Conservation (phyloP, 495 filamentous ascomycete genomes). For the Aspergillus sparsus region DNA sequence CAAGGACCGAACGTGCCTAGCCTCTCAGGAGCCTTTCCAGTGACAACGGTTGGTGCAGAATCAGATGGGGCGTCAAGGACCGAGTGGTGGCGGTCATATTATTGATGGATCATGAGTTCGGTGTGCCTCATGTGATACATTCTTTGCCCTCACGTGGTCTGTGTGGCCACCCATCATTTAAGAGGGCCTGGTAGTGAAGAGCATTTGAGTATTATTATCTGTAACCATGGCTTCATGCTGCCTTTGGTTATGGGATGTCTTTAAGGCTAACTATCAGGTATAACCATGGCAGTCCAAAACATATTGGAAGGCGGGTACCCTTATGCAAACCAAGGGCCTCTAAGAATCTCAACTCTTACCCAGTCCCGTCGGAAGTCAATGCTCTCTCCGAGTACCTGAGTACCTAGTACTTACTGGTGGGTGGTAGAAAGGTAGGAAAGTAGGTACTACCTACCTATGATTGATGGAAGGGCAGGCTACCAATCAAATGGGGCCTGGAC, state of each 20-base stretch:
- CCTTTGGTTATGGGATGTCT: too few relatives aligned
- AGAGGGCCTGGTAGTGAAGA: background rate
- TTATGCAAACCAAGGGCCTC: too few relatives aligned
- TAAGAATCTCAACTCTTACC: too few relatives aligned
- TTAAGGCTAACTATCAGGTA: too few relatives aligned
- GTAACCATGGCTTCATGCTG: too few relatives aligned
- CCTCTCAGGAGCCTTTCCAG: conserved; percentile 14
- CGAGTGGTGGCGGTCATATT: background rate
- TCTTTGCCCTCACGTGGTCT: conserved; percentile 10
- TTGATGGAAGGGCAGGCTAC: background rate
- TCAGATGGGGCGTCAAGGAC: conserved; percentile 2
- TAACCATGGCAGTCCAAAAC: too few relatives aligned
- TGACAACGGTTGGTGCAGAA: conserved; percentile 7
- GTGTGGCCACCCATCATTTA: conserved; percentile 8
- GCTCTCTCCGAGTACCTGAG: too few relatives aligned
- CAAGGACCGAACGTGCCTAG: conserved; percentile 8
- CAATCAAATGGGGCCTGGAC: background rate
- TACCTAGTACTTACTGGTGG: too few relatives aligned
- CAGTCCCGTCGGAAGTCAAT: too few relatives aligned
- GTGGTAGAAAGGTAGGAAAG: too few relatives aligned
- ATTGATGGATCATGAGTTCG: conserved; percentile 11
- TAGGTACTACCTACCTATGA: background rate
- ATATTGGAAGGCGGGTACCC: too few relatives aligned
- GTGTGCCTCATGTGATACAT: conserved; percentile 13
- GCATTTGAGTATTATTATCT: too few relatives aligned